These are phyloP conservation scores for Phoenix dactylifera DNA, from an alignment of 176 grass and related monocot genomes.

Conservation along the genomic window DNA sequence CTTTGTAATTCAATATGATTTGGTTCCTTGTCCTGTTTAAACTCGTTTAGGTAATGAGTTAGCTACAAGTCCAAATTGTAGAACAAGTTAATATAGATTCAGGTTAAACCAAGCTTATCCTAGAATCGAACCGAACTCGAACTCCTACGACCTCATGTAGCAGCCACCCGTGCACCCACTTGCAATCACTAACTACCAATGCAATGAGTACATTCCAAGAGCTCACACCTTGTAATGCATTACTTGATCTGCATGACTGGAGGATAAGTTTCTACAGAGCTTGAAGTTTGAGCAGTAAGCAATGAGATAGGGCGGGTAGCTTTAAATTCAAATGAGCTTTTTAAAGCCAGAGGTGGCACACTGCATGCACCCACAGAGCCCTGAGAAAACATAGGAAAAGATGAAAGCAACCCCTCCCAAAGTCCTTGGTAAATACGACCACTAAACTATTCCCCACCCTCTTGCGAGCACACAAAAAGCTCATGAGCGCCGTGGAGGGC, in stretches of 20 bases:
- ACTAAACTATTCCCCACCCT: not conserved
- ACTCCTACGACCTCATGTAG: too few species aligned
- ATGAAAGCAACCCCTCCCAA: not conserved
- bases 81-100: too few species aligned
- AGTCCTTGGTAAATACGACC: not conserved
- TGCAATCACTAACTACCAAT: too few species aligned
- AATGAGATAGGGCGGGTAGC: not conserved
- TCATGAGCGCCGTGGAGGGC: constrained; percentile 2
- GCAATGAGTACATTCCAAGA: not conserved
- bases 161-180: too few species aligned
- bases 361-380: not conserved
- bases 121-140: too few species aligned
- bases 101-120: too few species aligned
- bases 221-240: not conserved
- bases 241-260: not conserved
- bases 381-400: not conserved
- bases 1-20: too few species aligned
- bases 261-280: too few species aligned
- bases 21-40: too few species aligned
- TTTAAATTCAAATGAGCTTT: not conserved
- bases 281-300: not conserved
- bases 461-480: not conserved
- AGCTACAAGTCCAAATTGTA: too few species aligned
- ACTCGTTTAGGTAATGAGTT: too few species aligned
- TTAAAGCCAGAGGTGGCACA: too few species aligned